These are phyloP conservation scores for Pseudocercospora cruenta DNA, from an alignment of 2,329 filamentous ascomycete genomes.

Conservation along the genomic window DNA sequence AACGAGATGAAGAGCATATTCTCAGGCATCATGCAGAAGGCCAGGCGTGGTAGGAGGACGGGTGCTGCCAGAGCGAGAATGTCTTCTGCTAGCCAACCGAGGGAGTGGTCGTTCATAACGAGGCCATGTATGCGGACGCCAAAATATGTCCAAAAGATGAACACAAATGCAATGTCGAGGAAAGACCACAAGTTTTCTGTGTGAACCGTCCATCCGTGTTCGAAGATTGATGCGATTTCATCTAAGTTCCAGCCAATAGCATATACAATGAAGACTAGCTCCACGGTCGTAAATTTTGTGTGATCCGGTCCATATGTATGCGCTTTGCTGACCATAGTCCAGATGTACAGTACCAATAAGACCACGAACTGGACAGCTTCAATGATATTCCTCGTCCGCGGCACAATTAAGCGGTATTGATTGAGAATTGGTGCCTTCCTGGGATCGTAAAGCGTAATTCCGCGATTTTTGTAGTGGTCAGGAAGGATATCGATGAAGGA, in stretches of 20 bases:
- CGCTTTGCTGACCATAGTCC: slow-evolving; percentile 71
- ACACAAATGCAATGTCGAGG: slow-evolving; percentile 76
- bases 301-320: slow-evolving; percentile 47
- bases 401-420: slow-evolving; percentile 83
- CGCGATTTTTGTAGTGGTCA: slow-evolving; percentile 82
- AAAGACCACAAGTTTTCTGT: slow-evolving; percentile 90
- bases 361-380: slow-evolving; percentile 75
- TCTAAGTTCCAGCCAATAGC: slow-evolving; percentile 78
- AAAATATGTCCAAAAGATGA: slow-evolving; percentile 71
- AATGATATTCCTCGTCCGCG: slow-evolving; percentile 73
- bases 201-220: slow-evolving; percentile 78
- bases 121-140: slow-evolving; percentile 68
- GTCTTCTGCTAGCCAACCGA: slow-evolving; percentile 62
- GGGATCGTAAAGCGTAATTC: slow-evolving; percentile 80
- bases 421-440: slow-evolving; percentile 75
- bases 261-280: slow-evolving; percentile 72
- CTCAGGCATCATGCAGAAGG: slow-evolving; percentile 81
- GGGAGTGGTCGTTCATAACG: slow-evolving; percentile 47
- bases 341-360: slow-evolving; percentile 69
- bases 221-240: slow-evolving; percentile 74
- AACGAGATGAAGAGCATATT: slow-evolving; percentile 83
- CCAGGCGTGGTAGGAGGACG: slow-evolving; percentile 74
- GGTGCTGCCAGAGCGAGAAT: slow-evolving; percentile 79
- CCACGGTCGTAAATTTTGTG: slow-evolving; percentile 51
- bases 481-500: slow-evolving; percentile 82